phyloP scores from a whole-genome alignment of 176 grass and related monocot genomes.

The Triticum turgidum region DNA sequence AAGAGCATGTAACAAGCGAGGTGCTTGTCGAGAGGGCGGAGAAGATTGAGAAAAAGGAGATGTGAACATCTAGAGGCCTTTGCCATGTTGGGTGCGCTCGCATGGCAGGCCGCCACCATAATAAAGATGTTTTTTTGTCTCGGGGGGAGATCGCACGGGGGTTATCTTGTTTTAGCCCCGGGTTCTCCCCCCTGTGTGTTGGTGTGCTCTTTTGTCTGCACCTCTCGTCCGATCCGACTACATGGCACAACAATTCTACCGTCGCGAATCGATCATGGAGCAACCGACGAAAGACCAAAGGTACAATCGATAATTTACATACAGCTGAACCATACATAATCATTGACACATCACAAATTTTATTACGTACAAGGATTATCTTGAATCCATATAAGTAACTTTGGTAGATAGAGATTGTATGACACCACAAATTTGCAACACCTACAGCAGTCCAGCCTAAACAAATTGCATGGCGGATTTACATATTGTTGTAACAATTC shows the following conservation, averaged over 20 bases:
- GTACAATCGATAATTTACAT: constrained; percentile 22
- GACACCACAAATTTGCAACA: too few relatives aligned
- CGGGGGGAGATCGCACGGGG: constrained; percentile 67
- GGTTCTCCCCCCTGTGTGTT: constrained; percentile 46
- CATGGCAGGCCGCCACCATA: constrained; percentile 65
- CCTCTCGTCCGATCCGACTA: background rate
- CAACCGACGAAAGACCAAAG: constrained; percentile 6
- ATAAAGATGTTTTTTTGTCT: constrained; percentile 44
- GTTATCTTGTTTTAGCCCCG: constrained; percentile 24
- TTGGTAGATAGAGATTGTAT: too few relatives aligned
- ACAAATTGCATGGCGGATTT: too few relatives aligned
- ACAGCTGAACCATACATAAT: background rate
- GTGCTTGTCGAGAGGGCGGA: background rate
- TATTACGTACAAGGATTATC: background rate
- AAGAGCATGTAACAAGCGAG: constrained; percentile 37
- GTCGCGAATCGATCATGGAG: constrained; percentile 6
- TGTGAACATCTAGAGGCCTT: constrained; percentile 52
- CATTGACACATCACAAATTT: rapidly evolving
- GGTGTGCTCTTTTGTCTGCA: background rate
- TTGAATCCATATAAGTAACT: too few relatives aligned
- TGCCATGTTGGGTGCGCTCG: constrained; percentile 85
- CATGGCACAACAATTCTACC: background rate
- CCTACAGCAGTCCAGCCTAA: too few relatives aligned
- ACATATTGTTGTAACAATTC: too few relatives aligned
- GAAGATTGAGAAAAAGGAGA: background rate